phyloP scores from a whole-genome alignment of 2,329 filamentous ascomycete species.

The Fusarium fracticaudum region DNA sequence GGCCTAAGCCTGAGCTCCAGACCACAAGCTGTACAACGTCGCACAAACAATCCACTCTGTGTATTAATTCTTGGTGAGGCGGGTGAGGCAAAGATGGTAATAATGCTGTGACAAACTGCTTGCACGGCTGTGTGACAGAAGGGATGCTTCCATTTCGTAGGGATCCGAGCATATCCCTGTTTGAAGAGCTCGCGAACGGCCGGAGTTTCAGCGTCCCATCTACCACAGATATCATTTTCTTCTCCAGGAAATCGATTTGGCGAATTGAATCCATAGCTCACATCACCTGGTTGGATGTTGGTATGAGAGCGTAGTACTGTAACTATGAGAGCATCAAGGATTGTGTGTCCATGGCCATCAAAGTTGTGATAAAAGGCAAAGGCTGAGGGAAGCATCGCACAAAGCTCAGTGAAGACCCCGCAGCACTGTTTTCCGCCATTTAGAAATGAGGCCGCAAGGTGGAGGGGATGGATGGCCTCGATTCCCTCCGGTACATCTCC shows the following conservation, averaged over 20 bases:
- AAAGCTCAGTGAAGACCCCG: not conserved
- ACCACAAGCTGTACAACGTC: not conserved
- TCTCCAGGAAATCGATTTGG: not conserved
- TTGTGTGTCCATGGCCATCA: not conserved
- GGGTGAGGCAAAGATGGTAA: fast-evolving
- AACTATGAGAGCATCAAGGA: not conserved
- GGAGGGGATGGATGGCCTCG: not conserved
- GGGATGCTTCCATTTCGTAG: not conserved
- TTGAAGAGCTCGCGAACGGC: not conserved
- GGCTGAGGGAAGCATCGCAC: fast-evolving
- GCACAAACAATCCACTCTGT: not conserved
- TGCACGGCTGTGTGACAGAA: not conserved
- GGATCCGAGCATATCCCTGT: not conserved
- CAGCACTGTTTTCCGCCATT: not conserved
- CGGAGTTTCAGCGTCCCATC: fast-evolving
- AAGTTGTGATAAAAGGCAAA: not conserved
- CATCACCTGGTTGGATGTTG: fast-evolving
- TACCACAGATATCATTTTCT: not conserved
- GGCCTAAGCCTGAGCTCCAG: not conserved
- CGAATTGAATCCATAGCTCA: not conserved
- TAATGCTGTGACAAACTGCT: not conserved
- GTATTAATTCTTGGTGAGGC: fast-evolving
- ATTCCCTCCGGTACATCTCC: not conserved
- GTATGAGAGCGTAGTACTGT: not conserved
- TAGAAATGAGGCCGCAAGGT: not conserved